These are phyloP conservation scores for Populus ilicifolia DNA, from an alignment of 345 rosid genomes.

Conservation along the genomic window DNA sequence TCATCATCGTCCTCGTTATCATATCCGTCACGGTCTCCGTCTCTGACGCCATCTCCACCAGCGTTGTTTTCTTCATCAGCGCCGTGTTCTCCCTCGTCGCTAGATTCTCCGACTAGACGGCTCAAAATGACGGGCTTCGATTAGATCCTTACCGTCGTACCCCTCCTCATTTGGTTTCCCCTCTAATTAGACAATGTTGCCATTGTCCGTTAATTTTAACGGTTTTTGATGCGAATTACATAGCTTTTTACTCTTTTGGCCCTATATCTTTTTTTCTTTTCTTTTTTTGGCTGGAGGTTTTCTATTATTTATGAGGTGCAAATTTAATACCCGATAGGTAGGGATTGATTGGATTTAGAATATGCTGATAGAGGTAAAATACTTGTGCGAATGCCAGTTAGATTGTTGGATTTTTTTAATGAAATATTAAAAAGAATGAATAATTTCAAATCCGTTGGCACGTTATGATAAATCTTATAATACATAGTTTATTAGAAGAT, in stretches of 20 bases:
- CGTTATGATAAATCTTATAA: too few species aligned
- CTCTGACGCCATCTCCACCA: slow-evolving; percentile 9
- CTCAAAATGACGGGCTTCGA: slow-evolving; percentile 39
- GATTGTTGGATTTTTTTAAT: too few species aligned
- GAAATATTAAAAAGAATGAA: too few species aligned
- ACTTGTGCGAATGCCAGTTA: too few species aligned
- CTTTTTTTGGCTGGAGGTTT: not conserved
- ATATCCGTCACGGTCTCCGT: slow-evolving; percentile 10
- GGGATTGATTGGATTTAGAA: too few species aligned
- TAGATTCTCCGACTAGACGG: slow-evolving; percentile 50
- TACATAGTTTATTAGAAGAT: too few species aligned
- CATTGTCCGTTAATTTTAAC: slow-evolving; percentile 31
- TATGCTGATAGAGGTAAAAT: too few species aligned
- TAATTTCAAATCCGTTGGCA: too few species aligned
- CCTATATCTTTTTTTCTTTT: not conserved
- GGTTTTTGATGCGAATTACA: slow-evolving; percentile 30
- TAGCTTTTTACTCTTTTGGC: not conserved
- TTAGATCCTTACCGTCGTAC: not conserved
- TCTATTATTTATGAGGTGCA: not conserved
- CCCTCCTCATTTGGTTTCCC: not conserved
- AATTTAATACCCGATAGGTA: too few species aligned
- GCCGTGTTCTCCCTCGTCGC: slow-evolving; percentile 49
- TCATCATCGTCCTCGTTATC: slow-evolving; percentile 14
- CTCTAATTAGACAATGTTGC: slow-evolving; percentile 4
- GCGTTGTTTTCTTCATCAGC: slow-evolving; percentile 25